Conservation (phyloP, 345 rosid species). For the Diplotaxis tenuifolia region DNA sequence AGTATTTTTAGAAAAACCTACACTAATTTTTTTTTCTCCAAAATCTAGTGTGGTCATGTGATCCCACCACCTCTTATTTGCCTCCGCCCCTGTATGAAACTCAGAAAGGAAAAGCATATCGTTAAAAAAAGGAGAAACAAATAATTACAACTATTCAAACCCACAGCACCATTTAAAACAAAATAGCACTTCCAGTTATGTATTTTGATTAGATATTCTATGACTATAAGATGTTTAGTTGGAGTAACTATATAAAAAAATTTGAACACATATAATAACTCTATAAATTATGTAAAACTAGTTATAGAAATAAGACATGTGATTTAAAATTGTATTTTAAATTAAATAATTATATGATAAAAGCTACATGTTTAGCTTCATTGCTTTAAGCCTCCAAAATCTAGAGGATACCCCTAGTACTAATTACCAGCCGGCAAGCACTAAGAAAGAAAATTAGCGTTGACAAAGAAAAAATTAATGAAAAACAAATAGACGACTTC, state of each 20-base stretch:
- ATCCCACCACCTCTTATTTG: too few species aligned
- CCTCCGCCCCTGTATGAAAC: too few species aligned
- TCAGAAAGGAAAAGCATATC: not conserved
- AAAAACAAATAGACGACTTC: not conserved
- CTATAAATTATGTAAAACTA: too few species aligned
- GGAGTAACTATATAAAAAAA: not conserved
- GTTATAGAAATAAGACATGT: not conserved
- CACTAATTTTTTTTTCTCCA: too few species aligned
- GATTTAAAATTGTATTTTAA: not conserved
- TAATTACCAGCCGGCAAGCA: constrained; percentile 2
- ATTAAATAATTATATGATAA: too few species aligned
- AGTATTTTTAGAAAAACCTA: too few species aligned
- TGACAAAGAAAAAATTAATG: not conserved
- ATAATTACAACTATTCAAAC: not conserved
- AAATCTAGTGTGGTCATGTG: too few species aligned
- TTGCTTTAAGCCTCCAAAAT: not conserved
- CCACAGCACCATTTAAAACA: not conserved
- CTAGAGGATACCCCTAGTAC: not conserved
- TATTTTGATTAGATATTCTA: not conserved
- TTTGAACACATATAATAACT: too few species aligned
- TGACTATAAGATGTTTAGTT: not conserved
- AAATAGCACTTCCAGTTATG: not conserved
- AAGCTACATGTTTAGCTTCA: not conserved
- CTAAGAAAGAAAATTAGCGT: not conserved
- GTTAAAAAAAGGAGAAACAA: not conserved